Evolutionary conservation across 768 basidiomycete species (phyloP).

Genomic region (Naganishia randhawae): DNA sequence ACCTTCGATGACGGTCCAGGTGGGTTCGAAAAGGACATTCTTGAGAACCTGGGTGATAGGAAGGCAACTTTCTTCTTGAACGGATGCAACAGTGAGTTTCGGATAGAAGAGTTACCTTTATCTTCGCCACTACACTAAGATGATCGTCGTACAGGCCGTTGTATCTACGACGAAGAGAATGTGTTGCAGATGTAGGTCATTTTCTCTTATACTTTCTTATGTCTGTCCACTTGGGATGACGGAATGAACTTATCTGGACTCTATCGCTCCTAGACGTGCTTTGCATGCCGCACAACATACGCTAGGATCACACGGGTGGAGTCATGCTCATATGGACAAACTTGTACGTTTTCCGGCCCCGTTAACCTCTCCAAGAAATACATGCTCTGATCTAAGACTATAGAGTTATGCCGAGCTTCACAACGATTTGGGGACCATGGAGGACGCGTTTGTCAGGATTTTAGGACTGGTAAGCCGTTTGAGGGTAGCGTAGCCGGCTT

Average conservation of each 20-base stretch:
- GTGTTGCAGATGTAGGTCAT: background rate
- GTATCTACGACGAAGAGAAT: conserved; percentile 5
- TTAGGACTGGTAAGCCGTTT: background rate
- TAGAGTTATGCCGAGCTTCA: background rate
- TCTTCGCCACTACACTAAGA: background rate
- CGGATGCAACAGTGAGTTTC: conserved; percentile 3
- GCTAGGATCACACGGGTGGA: conserved; percentile 2
- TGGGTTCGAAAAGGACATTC: background rate
- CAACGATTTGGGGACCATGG: background rate
- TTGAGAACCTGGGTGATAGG: background rate
- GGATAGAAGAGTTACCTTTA: background rate
- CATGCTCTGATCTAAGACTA: too few species aligned
- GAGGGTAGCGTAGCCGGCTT: background rate
- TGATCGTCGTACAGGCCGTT: background rate
- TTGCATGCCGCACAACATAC: background rate
- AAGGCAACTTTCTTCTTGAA: conserved; percentile 12
- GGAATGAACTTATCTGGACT: too few species aligned
- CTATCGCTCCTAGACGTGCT: background rate
- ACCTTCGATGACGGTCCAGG: conserved; percentile 7
- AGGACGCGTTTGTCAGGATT: background rate
- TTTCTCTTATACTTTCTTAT: background rate
- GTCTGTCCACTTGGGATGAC: too few species aligned
- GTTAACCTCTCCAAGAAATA: too few species aligned
- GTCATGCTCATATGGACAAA: background rate
- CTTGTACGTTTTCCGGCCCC: background rate